Conservation (phyloP, 345 rosid species). For the Linum tenue region DNA sequence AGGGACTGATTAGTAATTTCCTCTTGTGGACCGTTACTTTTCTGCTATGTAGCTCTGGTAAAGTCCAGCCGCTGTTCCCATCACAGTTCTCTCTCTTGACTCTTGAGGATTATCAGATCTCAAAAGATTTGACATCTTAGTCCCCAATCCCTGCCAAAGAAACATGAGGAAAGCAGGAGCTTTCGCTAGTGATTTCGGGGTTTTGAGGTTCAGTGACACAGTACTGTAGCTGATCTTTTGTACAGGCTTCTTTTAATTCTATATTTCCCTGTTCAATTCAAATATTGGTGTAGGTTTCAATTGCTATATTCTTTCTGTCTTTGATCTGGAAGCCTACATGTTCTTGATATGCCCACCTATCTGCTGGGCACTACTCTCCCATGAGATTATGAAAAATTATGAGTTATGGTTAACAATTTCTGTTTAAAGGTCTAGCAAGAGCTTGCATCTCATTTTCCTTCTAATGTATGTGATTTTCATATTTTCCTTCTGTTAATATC, state of each 20-base stretch:
- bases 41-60: background rate
- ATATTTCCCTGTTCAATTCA: background rate
- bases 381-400: background rate
- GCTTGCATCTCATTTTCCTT: background rate
- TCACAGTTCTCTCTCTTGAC: background rate
- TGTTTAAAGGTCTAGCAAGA: too few relatives aligned
- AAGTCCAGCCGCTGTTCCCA: background rate
- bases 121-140: background rate
- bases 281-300: background rate
- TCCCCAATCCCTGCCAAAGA: background rate
- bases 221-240: background rate
- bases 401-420: background rate
- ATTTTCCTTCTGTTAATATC: background rate
- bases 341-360: background rate
- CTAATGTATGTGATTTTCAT: background rate
- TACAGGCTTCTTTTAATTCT: background rate
- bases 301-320: background rate
- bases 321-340: background rate
- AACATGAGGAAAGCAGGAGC: background rate
- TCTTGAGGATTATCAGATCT: background rate
- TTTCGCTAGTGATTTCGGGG: background rate
- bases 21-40: background rate
- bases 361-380: too few relatives aligned
- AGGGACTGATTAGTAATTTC: background rate
- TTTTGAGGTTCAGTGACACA: background rate